Conservation (phyloP, 164 flowering plant species). For the Sedum album region DNA sequence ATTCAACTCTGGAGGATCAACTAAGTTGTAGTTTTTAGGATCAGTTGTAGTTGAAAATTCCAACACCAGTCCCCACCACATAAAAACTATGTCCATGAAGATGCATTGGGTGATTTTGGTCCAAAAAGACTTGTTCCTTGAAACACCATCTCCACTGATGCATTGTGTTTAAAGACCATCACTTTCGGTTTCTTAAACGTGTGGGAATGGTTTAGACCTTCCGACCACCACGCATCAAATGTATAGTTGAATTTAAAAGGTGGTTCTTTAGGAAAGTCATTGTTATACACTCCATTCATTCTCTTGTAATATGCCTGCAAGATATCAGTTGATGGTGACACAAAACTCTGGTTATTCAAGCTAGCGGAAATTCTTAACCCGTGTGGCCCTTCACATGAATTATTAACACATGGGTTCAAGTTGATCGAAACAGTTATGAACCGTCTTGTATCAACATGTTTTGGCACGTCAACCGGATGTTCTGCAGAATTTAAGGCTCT, state of each 20-base stretch:
- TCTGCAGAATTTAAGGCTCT: constrained; percentile 17
- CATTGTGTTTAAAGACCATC: constrained; percentile 11
- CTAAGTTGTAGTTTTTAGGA: constrained; percentile 14
- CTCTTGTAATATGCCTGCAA: constrained; percentile 10
- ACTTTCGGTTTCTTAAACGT: constrained; percentile 9
- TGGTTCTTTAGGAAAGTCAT: constrained; percentile 9
- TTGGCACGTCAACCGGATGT: constrained; percentile 21
- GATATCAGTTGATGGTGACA: constrained; percentile 3
- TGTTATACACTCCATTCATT: constrained; percentile 5
- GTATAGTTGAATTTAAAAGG: constrained; percentile 9
- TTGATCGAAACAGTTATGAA: constrained; percentile 14
- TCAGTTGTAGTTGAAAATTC: constrained; percentile 13
- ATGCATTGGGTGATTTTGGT: constrained; percentile 17
- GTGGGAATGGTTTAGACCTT: neutral
- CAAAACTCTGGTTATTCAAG: constrained; percentile 21
- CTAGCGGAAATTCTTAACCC: constrained; percentile 15
- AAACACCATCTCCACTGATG: constrained; percentile 18
- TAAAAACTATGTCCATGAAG: constrained; percentile 21
- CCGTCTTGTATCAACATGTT: neutral
- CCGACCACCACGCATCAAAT: neutral
- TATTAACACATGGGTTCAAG: constrained; percentile 4
- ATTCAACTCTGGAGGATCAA: constrained; percentile 18
- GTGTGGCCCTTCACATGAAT: constrained; percentile 15
- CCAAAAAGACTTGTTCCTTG: constrained; percentile 16
- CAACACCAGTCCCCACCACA: constrained; percentile 15